A percentile compares a stretch with the other conserved stretches of the same genome.
These are phyloP conservation scores for Neurospora sp. DNA, from an alignment of 495 filamentous ascomycete species.

Conservation along the genomic window DNA sequence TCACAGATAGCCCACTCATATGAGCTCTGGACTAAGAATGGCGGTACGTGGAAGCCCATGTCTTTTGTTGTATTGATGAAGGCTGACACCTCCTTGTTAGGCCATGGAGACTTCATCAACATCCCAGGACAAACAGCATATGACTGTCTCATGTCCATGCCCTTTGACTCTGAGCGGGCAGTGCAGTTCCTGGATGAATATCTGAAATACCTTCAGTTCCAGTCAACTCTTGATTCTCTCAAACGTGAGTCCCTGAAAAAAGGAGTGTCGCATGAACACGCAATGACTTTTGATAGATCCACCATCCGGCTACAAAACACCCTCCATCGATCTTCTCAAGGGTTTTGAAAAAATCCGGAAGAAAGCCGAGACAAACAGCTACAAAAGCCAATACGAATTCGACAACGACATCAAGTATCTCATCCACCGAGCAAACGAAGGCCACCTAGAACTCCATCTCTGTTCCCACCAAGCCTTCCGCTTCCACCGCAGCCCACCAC, in stretches of 20 bases:
- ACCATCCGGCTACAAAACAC: background rate
- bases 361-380: background rate
- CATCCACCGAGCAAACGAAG: background rate
- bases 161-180: background rate
- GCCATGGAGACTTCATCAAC: background rate
- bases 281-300: background rate
- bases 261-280: background rate
- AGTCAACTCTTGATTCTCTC: background rate
- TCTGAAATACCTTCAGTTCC: background rate
- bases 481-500: background rate
- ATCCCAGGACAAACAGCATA: background rate
- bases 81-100: background rate
- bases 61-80: background rate
- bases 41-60: background rate
- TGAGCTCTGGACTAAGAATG: background rate
- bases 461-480: background rate
- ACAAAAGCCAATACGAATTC: background rate
- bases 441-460: background rate
- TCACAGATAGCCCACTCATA: background rate
- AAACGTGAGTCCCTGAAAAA: background rate
- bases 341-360: background rate
- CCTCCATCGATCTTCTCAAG: background rate
- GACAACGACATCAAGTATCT: background rate
- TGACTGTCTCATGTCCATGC: background rate
- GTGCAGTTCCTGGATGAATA: background rate